Percentiles rank a stretch among this genome's conserved stretches.
Evolutionary conservation across 306 rosid species (phyloP).

Genomic region (Boehmeria nivea): DNA sequence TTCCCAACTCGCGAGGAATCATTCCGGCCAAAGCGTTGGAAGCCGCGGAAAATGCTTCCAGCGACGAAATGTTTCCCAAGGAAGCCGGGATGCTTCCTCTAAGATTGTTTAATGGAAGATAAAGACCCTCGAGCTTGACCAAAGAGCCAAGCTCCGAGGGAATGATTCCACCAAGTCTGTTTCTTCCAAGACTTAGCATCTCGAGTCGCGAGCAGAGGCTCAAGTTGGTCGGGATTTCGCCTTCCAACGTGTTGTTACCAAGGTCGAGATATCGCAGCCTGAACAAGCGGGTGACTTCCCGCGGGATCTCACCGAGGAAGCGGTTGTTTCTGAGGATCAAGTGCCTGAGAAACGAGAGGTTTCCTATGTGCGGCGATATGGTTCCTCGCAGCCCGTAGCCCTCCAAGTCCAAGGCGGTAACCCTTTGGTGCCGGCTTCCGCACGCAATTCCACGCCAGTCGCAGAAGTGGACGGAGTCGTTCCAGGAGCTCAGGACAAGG

Average conservation of each 20-base stretch:
- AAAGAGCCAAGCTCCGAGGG: constrained; percentile 9
- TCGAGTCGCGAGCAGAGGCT: constrained; percentile 1
- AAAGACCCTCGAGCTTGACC: too few relatives aligned
- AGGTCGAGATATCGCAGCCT: constrained; percentile 5
- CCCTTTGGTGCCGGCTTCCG: too few relatives aligned
- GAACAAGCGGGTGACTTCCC: constrained; percentile 19
- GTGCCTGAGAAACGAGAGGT: constrained; percentile 33
- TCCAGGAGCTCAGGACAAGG: constrained; percentile 42
- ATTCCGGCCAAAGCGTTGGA: too few relatives aligned
- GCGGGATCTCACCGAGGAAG: constrained; percentile 32
- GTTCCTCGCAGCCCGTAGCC: constrained; percentile 16
- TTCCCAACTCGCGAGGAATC: constrained; percentile 21
- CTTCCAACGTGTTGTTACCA: background rate
- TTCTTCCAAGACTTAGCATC: background rate
- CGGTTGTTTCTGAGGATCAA: constrained; percentile 14
- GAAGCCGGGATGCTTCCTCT: too few relatives aligned
- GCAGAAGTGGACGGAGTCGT: constrained; percentile 34
- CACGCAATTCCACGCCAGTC: too few relatives aligned
- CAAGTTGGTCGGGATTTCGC: constrained; percentile 10
- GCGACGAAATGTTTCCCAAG: too few relatives aligned
- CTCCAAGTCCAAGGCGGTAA: constrained; percentile 15
- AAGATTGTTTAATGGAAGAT: too few relatives aligned
- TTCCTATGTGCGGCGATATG: constrained; percentile 37
- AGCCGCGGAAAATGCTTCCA: too few relatives aligned
- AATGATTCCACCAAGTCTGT: constrained; percentile 10